These are phyloP conservation scores for Cicer chorassanicum DNA, from an alignment of 306 rosid species.

Conservation along the genomic window DNA sequence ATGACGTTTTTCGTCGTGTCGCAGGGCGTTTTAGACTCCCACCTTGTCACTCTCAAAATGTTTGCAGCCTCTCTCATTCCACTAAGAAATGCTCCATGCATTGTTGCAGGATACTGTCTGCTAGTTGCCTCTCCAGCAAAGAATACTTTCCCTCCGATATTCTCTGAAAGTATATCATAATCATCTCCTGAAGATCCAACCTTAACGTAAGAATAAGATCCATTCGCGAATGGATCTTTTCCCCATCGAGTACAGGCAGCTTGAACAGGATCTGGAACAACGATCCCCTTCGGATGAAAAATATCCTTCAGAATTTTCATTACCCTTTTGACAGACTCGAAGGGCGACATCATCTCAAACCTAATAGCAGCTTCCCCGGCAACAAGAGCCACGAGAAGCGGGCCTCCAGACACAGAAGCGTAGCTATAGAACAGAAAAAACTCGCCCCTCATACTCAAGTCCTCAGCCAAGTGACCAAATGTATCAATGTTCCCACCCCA, in stretches of 20 bases:
- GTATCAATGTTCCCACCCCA: slow-evolving; percentile 96
- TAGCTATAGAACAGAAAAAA: slow-evolving; percentile 90
- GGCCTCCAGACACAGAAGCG: slow-evolving; percentile 89
- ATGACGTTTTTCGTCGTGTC: slow-evolving; percentile 41
- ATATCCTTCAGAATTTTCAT: slow-evolving; percentile 69
- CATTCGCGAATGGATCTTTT: slow-evolving; percentile 68
- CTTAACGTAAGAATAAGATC: slow-evolving; percentile 89
- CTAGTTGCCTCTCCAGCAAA: slow-evolving; percentile 93
- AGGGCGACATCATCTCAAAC: slow-evolving; percentile 89
- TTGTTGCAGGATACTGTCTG: slow-evolving; percentile 90
- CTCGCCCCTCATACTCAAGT: slow-evolving; percentile 86
- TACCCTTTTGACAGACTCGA: slow-evolving; percentile 86
- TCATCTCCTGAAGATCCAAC: slow-evolving; percentile 91
- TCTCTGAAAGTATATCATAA: slow-evolving; percentile 81
- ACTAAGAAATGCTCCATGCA: slow-evolving; percentile 93
- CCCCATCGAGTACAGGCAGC: slow-evolving; percentile 92
- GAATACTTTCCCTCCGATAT: slow-evolving; percentile 77
- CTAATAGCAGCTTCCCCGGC: slow-evolving; percentile 86
- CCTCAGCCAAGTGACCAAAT: slow-evolving; percentile 84
- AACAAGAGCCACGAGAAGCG: slow-evolving; percentile 86
- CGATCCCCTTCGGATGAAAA: slow-evolving; percentile 77
- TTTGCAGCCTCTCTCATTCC: slow-evolving; percentile 98
- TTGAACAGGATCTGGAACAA: slow-evolving; percentile 81
- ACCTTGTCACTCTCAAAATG: slow-evolving; percentile 73
- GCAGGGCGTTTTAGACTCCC: slow-evolving; percentile 45